A percentile compares a stretch with the other conserved stretches of the same genome.
phyloP scores from a whole-genome alignment of 2,329 filamentous ascomycete genomes.

The Paecilomyces dactylethromorphus region DNA sequence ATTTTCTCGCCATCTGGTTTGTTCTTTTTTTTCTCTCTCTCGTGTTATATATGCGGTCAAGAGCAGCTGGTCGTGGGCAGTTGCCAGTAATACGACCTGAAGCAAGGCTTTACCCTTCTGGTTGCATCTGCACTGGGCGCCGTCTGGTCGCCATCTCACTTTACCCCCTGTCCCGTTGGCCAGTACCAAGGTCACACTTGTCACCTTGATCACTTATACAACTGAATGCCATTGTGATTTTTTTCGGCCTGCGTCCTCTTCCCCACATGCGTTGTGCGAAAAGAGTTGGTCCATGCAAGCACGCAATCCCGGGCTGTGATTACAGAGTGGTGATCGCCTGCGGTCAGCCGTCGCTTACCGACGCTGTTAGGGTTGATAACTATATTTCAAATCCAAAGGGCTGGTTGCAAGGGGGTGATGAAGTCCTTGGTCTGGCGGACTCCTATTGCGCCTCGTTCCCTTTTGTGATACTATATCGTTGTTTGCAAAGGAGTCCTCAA shows the following conservation, averaged over 20 bases:
- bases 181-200: background rate
- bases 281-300: slow-evolving; percentile 12
- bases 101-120: background rate
- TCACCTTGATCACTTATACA: background rate
- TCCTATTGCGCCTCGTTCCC: background rate
- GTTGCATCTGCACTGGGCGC: background rate
- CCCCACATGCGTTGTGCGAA: background rate
- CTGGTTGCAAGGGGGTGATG: background rate
- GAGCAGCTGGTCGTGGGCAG: background rate
- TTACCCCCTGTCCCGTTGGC: background rate
- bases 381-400: background rate
- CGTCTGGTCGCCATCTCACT: background rate
- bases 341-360: slow-evolving; percentile 15
- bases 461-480: background rate
- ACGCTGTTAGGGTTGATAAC: background rate
- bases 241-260: background rate
- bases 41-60: background rate
- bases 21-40: slow-evolving; percentile 11
- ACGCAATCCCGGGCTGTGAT: slow-evolving; percentile 31
- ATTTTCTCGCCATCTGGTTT: slow-evolving; percentile 22
- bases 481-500: background rate
- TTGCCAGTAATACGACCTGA: background rate
- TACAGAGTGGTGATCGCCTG: slow-evolving; percentile 11
- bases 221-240: background rate
- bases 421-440: background rate